These are phyloP conservation scores for Lipomyces spencermartinsiae DNA, from an alignment of 805 yeast genomes.

Conservation along the genomic window DNA sequence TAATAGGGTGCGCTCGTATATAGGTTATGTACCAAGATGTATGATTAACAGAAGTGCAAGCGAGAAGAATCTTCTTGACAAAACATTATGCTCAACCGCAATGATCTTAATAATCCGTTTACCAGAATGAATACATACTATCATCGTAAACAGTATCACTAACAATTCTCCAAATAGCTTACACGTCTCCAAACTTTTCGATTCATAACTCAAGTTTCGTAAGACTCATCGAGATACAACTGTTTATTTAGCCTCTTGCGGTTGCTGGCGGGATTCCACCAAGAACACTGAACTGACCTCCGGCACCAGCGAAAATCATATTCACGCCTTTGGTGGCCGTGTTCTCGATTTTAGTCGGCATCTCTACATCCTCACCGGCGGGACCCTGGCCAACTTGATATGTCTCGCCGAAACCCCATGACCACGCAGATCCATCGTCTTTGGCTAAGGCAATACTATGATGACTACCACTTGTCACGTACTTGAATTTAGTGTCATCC, in stretches of 20 bases:
- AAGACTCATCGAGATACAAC: background rate
- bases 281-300: slow-evolving; percentile 93
- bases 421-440: slow-evolving; percentile 79
- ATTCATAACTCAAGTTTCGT: background rate
- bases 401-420: slow-evolving; percentile 99
- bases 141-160: background rate
- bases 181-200: background rate
- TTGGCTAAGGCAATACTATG: slow-evolving; percentile 83
- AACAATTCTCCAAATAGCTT: background rate
- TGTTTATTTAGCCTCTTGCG: background rate
- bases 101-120: background rate
- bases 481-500: slow-evolving; percentile 36
- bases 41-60: too few species aligned
- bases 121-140: background rate
- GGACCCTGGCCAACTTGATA: slow-evolving; percentile 96
- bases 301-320: slow-evolving; percentile 80
- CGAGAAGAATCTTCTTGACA: too few species aligned
- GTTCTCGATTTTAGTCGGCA: slow-evolving; percentile 87
- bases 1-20: background rate
- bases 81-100: background rate
- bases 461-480: slow-evolving; percentile 86
- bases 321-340: slow-evolving; percentile 88
- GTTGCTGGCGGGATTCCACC: slow-evolving; percentile 62
- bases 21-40: background rate
- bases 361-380: slow-evolving; percentile 80